Percentiles rank a stretch among this genome's conserved stretches.
Conservation (phyloP, 2,329 filamentous ascomycete species). For the Dactylellina drechsleri region DNA sequence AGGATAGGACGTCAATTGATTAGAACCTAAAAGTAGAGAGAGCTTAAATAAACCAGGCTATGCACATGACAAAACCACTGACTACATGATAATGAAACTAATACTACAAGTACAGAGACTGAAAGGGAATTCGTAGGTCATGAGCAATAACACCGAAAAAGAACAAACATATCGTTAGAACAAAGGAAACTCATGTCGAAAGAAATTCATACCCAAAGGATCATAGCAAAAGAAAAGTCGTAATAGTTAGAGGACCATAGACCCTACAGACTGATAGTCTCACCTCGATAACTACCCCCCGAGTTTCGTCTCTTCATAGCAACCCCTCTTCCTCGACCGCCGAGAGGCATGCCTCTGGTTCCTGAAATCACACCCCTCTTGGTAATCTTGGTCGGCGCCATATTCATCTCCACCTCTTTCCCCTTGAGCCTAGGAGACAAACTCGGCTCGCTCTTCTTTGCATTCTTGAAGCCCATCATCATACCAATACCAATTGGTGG, state of each 20-base stretch:
- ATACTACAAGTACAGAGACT: constrained; percentile 13
- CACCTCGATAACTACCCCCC: constrained; percentile 39
- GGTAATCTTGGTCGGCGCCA: constrained; percentile 47
- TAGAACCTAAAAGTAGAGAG: constrained; percentile 8
- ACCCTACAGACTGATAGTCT: constrained; percentile 45
- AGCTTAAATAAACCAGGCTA: constrained; percentile 9
- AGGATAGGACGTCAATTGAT: too few relatives aligned
- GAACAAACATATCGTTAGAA: neutral
- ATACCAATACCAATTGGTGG: constrained; percentile 53
- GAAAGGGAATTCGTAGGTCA: constrained; percentile 5
- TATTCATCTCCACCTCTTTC: constrained; percentile 44
- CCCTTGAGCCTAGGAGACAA: constrained; percentile 44
- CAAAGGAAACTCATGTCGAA: constrained; percentile 6
- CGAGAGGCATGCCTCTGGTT: constrained; percentile 16
- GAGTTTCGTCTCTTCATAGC: constrained; percentile 51
- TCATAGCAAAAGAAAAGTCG: constrained; percentile 19
- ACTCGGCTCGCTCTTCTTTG: constrained; percentile 30
- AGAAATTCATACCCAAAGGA: constrained; percentile 14
- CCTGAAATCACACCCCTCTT: constrained; percentile 48
- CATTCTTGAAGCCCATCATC: constrained; percentile 51
- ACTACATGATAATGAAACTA: constrained; percentile 19
- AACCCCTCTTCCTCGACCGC: constrained; percentile 28
- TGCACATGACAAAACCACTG: constrained; percentile 7
- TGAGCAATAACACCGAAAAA: neutral
- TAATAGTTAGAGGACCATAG: neutral